A percentile compares a stretch with the other conserved stretches of the same genome.
phyloP scores from a whole-genome alignment of 73 alveolate genomes.

The Breviolum minutum region DNA sequence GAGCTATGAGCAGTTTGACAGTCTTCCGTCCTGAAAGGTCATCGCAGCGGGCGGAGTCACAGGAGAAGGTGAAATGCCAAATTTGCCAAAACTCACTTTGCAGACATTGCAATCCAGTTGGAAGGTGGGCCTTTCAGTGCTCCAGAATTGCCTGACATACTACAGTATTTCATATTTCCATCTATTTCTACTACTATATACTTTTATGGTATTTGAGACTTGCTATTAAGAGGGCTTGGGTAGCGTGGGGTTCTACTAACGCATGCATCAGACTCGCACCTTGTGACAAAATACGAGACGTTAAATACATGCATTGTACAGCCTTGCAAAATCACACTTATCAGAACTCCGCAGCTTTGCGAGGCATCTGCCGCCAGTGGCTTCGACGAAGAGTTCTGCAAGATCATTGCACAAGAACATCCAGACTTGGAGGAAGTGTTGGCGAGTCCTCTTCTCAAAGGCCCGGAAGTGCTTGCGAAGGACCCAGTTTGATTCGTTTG shows the following conservation, averaged over 20 bases:
- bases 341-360: not conserved
- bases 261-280: not conserved
- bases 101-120: constrained; percentile 27
- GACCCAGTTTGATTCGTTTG: not conserved
- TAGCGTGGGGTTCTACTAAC: not conserved
- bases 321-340: not conserved
- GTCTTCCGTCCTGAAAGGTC: not conserved
- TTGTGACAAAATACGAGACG: not conserved
- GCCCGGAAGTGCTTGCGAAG: not conserved
- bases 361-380: not conserved
- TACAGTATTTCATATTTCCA: not conserved
- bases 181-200: not conserved
- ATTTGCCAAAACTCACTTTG: not conserved
- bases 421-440: constrained; percentile 1
- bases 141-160: not conserved
- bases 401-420: not conserved
- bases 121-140: not conserved
- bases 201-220: not conserved
- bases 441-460: not conserved
- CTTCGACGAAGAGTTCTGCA: constrained; percentile 10
- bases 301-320: not conserved
- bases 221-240: too few species aligned
- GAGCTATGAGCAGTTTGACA: not conserved
- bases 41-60: not conserved
- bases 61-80: not conserved